Evolutionary conservation across 768 basidiomycete genomes (phyloP).

Genomic region (Auriscalpium vulgare): DNA sequence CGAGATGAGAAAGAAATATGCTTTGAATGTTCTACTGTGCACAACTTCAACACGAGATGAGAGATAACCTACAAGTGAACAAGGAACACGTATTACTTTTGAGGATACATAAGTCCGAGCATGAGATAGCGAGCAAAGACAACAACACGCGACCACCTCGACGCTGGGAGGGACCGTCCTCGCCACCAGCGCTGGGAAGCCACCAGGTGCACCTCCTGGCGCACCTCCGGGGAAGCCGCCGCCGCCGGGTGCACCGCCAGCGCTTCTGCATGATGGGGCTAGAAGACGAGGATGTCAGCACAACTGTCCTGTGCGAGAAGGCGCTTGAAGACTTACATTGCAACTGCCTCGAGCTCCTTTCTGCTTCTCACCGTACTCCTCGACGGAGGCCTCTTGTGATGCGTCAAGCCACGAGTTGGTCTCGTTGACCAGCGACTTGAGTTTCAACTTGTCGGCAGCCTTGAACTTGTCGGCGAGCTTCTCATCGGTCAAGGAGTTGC

Average conservation of each 20-base stretch:
- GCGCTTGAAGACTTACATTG: slow-evolving; percentile 38
- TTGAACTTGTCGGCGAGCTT: slow-evolving; percentile 87
- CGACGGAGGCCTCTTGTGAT: slow-evolving; percentile 86
- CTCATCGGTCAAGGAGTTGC: slow-evolving; percentile 80
- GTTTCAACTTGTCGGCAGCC: slow-evolving; percentile 76
- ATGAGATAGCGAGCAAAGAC: slow-evolving; percentile 14
- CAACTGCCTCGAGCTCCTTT: slow-evolving; percentile 88
- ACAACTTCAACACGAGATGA: too few relatives aligned
- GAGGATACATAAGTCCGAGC: slow-evolving; percentile 9
- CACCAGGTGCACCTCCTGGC: slow-evolving; percentile 53
- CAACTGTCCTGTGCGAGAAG: not conserved
- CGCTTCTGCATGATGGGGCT: slow-evolving; percentile 56
- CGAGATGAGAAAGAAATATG: too few relatives aligned
- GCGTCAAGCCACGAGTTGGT: slow-evolving; percentile 78
- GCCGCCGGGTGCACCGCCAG: too few relatives aligned
- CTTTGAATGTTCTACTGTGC: too few relatives aligned
- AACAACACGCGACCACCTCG: slow-evolving; percentile 62
- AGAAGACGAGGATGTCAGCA: not conserved
- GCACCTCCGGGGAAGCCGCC: slow-evolving; percentile 43
- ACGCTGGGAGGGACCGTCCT: slow-evolving; percentile 87
- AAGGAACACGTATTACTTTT: slow-evolving; percentile 13
- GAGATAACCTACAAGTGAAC: too few relatives aligned
- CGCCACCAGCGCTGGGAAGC: slow-evolving; percentile 43
- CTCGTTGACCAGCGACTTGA: slow-evolving; percentile 75
- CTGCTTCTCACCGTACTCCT: slow-evolving; percentile 88